Evolutionary conservation across 1,284 basidiomycete species (phyloP), one percentile per base, ranked within the genome.

Genomic region (Cryptococcus sp.): DNA sequence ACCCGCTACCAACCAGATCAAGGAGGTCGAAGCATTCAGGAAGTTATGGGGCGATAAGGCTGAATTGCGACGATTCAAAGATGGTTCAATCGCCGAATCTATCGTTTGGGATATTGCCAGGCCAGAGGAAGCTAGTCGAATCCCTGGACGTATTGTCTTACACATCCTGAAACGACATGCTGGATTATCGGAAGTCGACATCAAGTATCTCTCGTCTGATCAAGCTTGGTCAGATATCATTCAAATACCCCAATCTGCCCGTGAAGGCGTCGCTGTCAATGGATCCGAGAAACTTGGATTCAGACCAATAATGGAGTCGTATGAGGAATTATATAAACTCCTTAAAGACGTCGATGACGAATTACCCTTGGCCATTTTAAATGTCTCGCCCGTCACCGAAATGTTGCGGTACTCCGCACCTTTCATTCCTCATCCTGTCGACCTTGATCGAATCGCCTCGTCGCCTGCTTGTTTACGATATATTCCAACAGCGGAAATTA

Each of bases 11-110:
- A 83, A 85, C 11, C 82, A 86, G 43, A 48, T 67, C 46, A 78
- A 82, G 0, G 75, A 69, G 18, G 76, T 70, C 1, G 77, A 81
- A 41, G 78, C 76, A 1, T 99, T 97, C 79, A 83, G 86, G 34
- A 80, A 83, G 2, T 80, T 98, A 57, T 99, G 96, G 96, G 94
- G 93, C 1, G 79, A 84, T 46, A 89, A 90, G 68, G 85, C 93
- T 0, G 94, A 98, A 70, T 78, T 98, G 19, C 83, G 96, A n/a
- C 83, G 94, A 18, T 99, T 98, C 80, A 93, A 97, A 72, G 93
- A 98, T 66, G 94, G 94, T 0, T 82, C 86, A 4, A 98, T 98
- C 57, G 72, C 83, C 7, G 91, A 98, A 73, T 91, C 88, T 67
- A 91, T 98, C 13, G 91, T 98, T 0, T 99, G 96, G 96, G 74